These are phyloP conservation scores for Macrophomina tecta DNA, from an alignment of 2,329 filamentous ascomycete species.

Conservation along the genomic window DNA sequence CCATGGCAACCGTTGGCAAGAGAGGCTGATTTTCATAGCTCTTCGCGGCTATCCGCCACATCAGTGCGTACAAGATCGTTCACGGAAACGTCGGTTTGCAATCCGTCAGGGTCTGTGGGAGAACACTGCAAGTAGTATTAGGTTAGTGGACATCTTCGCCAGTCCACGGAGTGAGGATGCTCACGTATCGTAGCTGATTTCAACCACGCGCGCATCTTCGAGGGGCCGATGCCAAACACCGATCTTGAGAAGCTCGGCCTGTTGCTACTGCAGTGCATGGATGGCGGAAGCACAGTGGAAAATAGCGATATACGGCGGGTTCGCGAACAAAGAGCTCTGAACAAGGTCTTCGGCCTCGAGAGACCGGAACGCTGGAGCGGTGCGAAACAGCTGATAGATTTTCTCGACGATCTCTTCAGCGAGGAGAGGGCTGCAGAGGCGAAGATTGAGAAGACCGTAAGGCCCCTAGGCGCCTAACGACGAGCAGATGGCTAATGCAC, in stretches of 20 bases:
- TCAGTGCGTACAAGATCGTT: conserved; percentile 28
- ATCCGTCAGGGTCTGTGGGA: conserved; percentile 24
- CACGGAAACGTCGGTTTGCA: conserved; percentile 26
- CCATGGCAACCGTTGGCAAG: neutral
- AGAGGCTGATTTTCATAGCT: conserved; percentile 19
- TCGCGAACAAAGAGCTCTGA: conserved; percentile 26
- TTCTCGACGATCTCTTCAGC: conserved; percentile 32
- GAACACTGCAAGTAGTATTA: conserved; percentile 18
- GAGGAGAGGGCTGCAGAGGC: conserved; percentile 21
- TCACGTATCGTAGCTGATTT: conserved; percentile 27
- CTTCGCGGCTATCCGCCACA: conserved; percentile 25
- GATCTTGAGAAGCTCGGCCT: conserved; percentile 30
- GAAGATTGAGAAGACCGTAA: conserved; percentile 27
- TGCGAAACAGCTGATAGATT: conserved; percentile 31
- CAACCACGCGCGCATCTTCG: conserved; percentile 2
- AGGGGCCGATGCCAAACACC: conserved; percentile 15
- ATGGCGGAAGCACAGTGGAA: conserved; percentile 24
- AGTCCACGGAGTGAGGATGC: neutral
- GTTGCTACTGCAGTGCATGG: conserved; percentile 32
- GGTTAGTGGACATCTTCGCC: conserved; percentile 4
- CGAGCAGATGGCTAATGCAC: neutral
- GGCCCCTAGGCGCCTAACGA: neutral
- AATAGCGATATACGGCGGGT: conserved; percentile 26
- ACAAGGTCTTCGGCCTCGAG: conserved; percentile 30
- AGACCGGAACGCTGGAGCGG: conserved; percentile 31